Evolutionary conservation across 306 rosid genomes (phyloP).

Genomic region (Arachis hypogaea): DNA sequence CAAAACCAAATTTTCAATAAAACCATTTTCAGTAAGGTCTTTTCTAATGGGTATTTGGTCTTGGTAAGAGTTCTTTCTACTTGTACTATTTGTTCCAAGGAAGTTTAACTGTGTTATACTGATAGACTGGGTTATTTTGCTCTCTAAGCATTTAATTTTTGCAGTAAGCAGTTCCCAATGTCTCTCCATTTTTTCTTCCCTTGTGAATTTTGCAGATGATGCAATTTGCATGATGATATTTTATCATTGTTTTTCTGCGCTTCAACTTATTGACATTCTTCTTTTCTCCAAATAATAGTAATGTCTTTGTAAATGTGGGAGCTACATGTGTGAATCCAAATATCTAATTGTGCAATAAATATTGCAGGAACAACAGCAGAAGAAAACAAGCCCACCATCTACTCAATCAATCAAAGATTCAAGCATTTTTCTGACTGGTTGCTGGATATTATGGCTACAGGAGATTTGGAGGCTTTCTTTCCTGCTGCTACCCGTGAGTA

Average conservation of each 20-base stretch:
- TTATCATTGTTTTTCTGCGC: slow-evolving; percentile 6
- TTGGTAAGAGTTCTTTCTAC: slow-evolving; percentile 13
- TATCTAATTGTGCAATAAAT: slow-evolving; percentile 42
- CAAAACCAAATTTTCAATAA: slow-evolving; percentile 18
- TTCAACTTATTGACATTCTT: too few relatives aligned
- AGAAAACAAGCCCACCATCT: slow-evolving; percentile 63
- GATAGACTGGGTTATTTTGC: slow-evolving; percentile 15
- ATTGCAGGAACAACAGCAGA: slow-evolving; percentile 52
- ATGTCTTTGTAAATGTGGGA: slow-evolving; percentile 14
- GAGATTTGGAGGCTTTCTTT: slow-evolving; percentile 88
- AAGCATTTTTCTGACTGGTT: slow-evolving; percentile 93
- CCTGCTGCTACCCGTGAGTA: slow-evolving; percentile 98
- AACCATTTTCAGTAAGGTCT: neutral
- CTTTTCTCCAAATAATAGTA: too few relatives aligned
- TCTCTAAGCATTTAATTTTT: slow-evolving; percentile 16
- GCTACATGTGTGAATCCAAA: slow-evolving; percentile 32
- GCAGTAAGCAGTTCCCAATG: slow-evolving; percentile 8
- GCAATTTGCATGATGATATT: slow-evolving; percentile 15
- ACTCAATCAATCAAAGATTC: slow-evolving; percentile 76
- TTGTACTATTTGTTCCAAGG: slow-evolving; percentile 11
- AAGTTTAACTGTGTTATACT: slow-evolving; percentile 11
- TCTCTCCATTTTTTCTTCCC: neutral
- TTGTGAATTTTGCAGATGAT: slow-evolving; percentile 15
- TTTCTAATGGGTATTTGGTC: slow-evolving; percentile 26
- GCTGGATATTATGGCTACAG: slow-evolving; percentile 85